Base-by-base conservation (phyloP, 1,284 basidiomycete species). In the Fereydounia khargensis region DNA sequence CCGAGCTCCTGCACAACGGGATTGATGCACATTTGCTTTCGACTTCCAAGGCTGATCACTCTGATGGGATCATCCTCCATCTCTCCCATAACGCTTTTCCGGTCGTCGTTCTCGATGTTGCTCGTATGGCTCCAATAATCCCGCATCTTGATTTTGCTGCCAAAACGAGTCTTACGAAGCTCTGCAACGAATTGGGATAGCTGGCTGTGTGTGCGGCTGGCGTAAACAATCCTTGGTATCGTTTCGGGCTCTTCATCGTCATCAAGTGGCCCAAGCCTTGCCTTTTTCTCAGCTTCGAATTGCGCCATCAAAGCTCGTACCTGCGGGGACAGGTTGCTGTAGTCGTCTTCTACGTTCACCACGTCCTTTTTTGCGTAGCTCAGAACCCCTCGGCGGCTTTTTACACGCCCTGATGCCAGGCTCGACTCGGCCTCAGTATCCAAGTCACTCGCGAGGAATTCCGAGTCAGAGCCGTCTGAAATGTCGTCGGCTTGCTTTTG, bases 201-300 rank as follows among this genome's bases (percentile, higher is more conserved):
- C 71, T 98, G 94, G 2, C 89, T 91, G 77, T 98, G 94, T 0
- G 94, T 98, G 22, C 95, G 82, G 0, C 92, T 96, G 0, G 91
- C 88, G 73, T 92, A 96, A 73, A 86, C 92, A 44, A 98, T 85
- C 22, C 74, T 61, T 17, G 71, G 74, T 14, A 45, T 53, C 9
- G 63, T 67, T 30, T 63, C 81, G 80, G 66, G 39, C 28, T 61
- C 51, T 11, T 55, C 54, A 14, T 62, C 48, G 22, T 58, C 47
- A 16, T 58, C 60, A 6, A 78, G 33, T 18, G 30, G 47, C 2
- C n/a, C 16, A 42, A 28, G 49, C 35, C 30, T 34, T 43, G 21
- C 39, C 22, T 21, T 17, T 38, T 10, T 16, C 16, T n/a, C 4
- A 70, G 72, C 10, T 78, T 75, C 36, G 58, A 67, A 64, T 77